A percentile compares a stretch with the other conserved stretches of the same genome.
Conservation (phyloP, 306 rosid genomes). For the Ormosia semicastrata region DNA sequence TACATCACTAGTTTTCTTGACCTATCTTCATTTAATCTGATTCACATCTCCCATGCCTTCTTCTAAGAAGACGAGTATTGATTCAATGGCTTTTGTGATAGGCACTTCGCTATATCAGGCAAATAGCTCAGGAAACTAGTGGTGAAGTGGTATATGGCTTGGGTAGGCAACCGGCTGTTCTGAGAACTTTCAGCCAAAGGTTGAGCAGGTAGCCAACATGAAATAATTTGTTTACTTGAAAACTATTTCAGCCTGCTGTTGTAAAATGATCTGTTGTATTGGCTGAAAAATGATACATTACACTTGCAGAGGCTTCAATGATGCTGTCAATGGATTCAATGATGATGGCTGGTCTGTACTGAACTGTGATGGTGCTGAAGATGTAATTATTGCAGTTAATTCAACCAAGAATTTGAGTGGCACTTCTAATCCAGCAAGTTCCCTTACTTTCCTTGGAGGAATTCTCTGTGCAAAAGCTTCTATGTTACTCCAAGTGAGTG, state of each 20-base stretch:
- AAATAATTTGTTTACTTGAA: neutral
- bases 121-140: slow-evolving; percentile 75
- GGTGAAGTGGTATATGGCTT: slow-evolving; percentile 75
- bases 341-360: slow-evolving; percentile 81
- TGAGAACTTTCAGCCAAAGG: slow-evolving; percentile 78
- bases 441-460: slow-evolving; percentile 62
- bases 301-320: slow-evolving; percentile 66
- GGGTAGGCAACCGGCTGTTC: slow-evolving; percentile 82
- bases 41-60: neutral
- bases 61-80: neutral
- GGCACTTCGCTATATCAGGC: slow-evolving; percentile 70
- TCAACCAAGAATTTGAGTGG: slow-evolving; percentile 54
- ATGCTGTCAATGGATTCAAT: slow-evolving; percentile 76
- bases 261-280: neutral
- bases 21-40: neutral
- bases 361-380: slow-evolving; percentile 68
- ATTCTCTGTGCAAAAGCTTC: slow-evolving; percentile 79
- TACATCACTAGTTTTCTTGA: neutral
- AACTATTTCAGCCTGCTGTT: neutral
- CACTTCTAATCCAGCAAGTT: slow-evolving; percentile 45
- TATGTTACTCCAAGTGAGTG: slow-evolving; percentile 68
- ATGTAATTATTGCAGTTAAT: slow-evolving; percentile 60
- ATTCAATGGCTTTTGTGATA: slow-evolving; percentile 26
- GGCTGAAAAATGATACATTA: neutral
- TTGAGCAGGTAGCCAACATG: slow-evolving; percentile 49